A percentile compares a stretch with the other conserved stretches of the same genome.
phyloP scores from a whole-genome alignment of 768 basidiomycete species.

The Serendipita sp. region DNA sequence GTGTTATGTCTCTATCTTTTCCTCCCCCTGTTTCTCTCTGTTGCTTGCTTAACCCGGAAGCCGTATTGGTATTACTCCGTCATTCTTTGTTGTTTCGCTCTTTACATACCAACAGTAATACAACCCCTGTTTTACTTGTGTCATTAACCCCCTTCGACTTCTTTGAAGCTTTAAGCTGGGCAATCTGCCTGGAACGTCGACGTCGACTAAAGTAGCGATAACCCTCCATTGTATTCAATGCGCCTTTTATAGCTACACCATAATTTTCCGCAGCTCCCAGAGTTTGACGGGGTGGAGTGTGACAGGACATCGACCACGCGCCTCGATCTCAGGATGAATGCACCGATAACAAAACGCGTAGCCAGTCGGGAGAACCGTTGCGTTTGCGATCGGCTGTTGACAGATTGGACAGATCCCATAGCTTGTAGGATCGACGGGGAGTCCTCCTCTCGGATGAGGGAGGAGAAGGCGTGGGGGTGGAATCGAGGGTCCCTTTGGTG shows the following conservation, averaged over 20 bases:
- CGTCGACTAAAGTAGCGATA: too few relatives aligned
- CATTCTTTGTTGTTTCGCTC: too few relatives aligned
- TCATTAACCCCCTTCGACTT: too few relatives aligned
- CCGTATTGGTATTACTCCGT: too few relatives aligned
- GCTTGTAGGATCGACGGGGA: conserved; percentile 40
- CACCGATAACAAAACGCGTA: conserved; percentile 94
- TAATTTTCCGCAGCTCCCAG: conserved; percentile 78
- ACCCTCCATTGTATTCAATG: background rate
- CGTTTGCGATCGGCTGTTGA: conserved; percentile 54
- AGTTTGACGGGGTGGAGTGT: conserved; percentile 59
- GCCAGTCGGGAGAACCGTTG: conserved; percentile 79
- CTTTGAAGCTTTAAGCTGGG: too few relatives aligned
- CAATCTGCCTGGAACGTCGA: too few relatives aligned
- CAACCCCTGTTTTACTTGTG: too few relatives aligned
- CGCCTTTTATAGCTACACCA: conserved; percentile 36
- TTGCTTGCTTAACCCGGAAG: too few relatives aligned
- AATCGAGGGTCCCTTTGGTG: conserved; percentile 47
- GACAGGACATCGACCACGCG: conserved; percentile 68
- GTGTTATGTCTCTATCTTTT: too few relatives aligned
- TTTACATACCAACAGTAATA: too few relatives aligned
- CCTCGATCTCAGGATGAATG: conserved; percentile 68
- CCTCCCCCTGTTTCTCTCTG: too few relatives aligned
- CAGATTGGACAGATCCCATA: conserved; percentile 87
- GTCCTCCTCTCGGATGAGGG: conserved; percentile 45
- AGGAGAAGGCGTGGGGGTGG: conserved; percentile 63